These are phyloP conservation scores for Dictyostelium brefeldianum DNA, from an alignment of 78 protist species.

Conservation along the genomic window DNA sequence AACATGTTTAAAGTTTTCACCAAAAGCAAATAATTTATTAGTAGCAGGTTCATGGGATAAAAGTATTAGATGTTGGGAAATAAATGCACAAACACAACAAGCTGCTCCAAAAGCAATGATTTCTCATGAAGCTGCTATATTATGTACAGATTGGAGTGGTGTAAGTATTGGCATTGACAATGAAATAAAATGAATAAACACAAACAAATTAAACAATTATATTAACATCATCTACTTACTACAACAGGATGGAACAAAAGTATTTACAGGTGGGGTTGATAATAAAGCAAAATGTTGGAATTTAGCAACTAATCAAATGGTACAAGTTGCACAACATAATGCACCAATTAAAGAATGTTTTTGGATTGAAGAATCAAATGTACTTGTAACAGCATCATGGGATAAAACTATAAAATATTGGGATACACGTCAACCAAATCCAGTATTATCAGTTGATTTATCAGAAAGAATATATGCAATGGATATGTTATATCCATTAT, in stretches of 20 bases:
- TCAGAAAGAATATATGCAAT: conserved; percentile 83
- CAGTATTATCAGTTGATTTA: conserved; percentile 25
- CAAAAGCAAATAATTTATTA: conserved; percentile 52
- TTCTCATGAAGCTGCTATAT: conserved; percentile 66
- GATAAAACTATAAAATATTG: conserved; percentile 92
- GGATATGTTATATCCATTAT: conserved; percentile 63
- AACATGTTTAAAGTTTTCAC: conserved; percentile 79
- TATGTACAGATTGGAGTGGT: conserved; percentile 81
- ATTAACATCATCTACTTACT: neutral
- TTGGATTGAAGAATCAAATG: conserved; percentile 77
- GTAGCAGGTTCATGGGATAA: conserved; percentile 89
- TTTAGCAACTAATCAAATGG: conserved; percentile 69
- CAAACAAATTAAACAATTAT: neutral
- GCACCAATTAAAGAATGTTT: conserved; percentile 77
- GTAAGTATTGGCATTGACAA: too few relatives aligned
- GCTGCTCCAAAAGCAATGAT: conserved; percentile 37
- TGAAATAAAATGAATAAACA: neutral
- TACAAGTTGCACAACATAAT: conserved; percentile 88
- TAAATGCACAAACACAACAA: neutral
- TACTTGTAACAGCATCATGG: conserved; percentile 91
- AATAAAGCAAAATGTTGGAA: conserved; percentile 81
- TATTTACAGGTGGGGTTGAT: conserved; percentile 88
- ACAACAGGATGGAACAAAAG: conserved; percentile 74
- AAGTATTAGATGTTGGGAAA: conserved; percentile 75
- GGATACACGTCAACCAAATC: conserved; percentile 84